Conservation (phyloP, 2,329 filamentous ascomycete species). For the Plenodomus tracheiphilus region DNA sequence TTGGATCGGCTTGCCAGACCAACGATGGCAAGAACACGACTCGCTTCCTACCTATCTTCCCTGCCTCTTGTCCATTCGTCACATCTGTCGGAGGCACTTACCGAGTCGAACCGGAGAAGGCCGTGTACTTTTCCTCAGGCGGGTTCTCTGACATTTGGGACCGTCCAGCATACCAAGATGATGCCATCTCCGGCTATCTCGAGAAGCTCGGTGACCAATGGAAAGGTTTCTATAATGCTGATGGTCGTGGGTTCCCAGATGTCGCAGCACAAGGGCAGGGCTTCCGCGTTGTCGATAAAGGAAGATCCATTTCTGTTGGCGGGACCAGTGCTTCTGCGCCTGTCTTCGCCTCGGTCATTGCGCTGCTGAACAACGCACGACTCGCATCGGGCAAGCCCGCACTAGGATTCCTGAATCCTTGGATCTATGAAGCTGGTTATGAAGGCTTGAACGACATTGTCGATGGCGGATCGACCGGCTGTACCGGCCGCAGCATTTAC, state of each 20-base stretch:
- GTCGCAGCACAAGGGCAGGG: conserved; percentile 46
- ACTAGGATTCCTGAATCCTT: conserved; percentile 47
- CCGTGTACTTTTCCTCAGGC: conserved; percentile 47
- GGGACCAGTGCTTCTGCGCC: conserved; percentile 48
- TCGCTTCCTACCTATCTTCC: conserved; percentile 52
- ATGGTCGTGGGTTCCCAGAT: conserved; percentile 51
- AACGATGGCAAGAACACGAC: conserved; percentile 51
- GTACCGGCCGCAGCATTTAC: conserved; percentile 45
- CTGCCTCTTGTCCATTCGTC: conserved; percentile 53
- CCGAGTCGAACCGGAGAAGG: conserved; percentile 45
- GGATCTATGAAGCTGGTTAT: conserved; percentile 48
- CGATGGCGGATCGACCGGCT: conserved; percentile 52
- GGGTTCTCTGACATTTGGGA: conserved; percentile 52
- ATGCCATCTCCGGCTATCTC: conserved; percentile 47
- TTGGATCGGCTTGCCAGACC: conserved; percentile 49
- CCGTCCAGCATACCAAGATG: conserved; percentile 48
- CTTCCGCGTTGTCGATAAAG: conserved; percentile 44
- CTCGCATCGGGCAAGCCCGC: conserved; percentile 37
- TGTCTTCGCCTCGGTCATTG: conserved; percentile 43
- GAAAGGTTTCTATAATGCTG: conserved; percentile 49
- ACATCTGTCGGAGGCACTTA: conserved; percentile 52
- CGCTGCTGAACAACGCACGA: conserved; percentile 45
- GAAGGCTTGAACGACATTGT: conserved; percentile 55
- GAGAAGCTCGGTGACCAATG: conserved; percentile 44
- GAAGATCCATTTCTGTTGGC: conserved; percentile 34